Base-by-base conservation (phyloP, 129 eudicot species). In the Cynara cardunculus region DNA sequence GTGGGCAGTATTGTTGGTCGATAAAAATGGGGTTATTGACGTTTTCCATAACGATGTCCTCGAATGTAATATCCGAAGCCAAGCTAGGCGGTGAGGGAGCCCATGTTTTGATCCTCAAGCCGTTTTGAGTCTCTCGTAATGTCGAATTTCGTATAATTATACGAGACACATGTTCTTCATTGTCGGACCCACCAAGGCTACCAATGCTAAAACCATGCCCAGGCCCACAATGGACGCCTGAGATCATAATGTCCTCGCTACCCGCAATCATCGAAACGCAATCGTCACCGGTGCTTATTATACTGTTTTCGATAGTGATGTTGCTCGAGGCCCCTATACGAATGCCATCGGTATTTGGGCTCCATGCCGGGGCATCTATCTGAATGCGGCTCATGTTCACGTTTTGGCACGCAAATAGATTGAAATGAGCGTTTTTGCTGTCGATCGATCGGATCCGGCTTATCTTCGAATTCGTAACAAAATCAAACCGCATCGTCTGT, bases 151-250 rank as follows among this genome's bases (percentile, higher is more conserved):
- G 79, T 9, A 93, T 88, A 7, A 16, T 35, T 24, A 93, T 82
- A n/a, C 89, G 85, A 0, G 32, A 9, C 22, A 93, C 98, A n/a
- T 24, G n/a, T 75, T 78, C 80, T 46, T 79, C 62, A 0, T 12
- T 27, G 18, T 8, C 27, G 44, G 73, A 61, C 67, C 71, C 75
- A 3, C 98, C 98, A 10, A 93, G 88, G 86, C 98, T 93, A 35
- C 98, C 98, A 2, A 93, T 82, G 82, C 98, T 93, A 65, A 93
- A 87, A 2, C 98, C 98, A 41, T 93, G 98, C 2, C 98, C 98
- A 0, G 98, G 98, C 24, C 98, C 98, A 73, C 98, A 93, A 1
- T 71, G n/a, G 21, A 93, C 91, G 0, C 39, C 7, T 0, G 79
- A n/a, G 6, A 93, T 78, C 32, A 21, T 16, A 2, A 93, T 81